phyloP scores from a whole-genome alignment of 2,329 filamentous ascomycete genomes.

The Microdochium bolleyi region DNA sequence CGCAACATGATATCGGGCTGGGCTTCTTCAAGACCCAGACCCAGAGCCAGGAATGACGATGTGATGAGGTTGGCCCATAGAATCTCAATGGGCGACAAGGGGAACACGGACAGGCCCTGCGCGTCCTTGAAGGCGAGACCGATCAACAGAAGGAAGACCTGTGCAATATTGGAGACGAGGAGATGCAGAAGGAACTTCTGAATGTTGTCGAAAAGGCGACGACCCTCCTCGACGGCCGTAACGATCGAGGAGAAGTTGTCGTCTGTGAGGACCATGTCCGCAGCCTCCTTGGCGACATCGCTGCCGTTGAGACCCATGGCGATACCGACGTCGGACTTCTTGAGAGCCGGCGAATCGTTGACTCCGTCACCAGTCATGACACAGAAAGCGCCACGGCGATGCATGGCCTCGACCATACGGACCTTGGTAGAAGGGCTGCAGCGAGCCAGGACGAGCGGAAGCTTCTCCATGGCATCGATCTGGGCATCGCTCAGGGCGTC shows the following conservation, averaged over 20 bases:
- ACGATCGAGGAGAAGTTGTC: conserved; percentile 82
- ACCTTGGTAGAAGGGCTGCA: conserved; percentile 67
- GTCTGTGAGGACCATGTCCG: conserved; percentile 81
- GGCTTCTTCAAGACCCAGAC: conserved; percentile 62
- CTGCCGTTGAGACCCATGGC: conserved; percentile 66
- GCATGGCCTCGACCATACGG: conserved; percentile 68
- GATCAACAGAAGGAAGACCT: conserved; percentile 61
- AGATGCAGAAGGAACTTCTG: conserved; percentile 64
- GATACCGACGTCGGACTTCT: conserved; percentile 67
- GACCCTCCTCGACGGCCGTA: conserved; percentile 63
- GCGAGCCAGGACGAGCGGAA: conserved; percentile 61
- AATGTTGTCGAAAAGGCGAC: conserved; percentile 64
- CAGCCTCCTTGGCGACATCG: conserved; percentile 72
- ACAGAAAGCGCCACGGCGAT: conserved; percentile 58
- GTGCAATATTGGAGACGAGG: conserved; percentile 61
- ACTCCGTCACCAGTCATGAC: conserved; percentile 72
- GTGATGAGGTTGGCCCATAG: conserved; percentile 73
- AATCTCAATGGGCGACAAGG: conserved; percentile 64
- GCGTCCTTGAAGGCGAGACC: conserved; percentile 61
- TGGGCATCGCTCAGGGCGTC: conserved; percentile 53
- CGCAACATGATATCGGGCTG: conserved; percentile 60
- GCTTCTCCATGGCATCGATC: conserved; percentile 50
- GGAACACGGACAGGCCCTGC: conserved; percentile 54
- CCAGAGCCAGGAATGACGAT: conserved; percentile 62
- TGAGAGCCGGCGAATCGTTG: conserved; percentile 67